A percentile compares a stretch with the other conserved stretches of the same genome.
Conservation (phyloP, 1,284 basidiomycete species). For the Athelia sp. region DNA sequence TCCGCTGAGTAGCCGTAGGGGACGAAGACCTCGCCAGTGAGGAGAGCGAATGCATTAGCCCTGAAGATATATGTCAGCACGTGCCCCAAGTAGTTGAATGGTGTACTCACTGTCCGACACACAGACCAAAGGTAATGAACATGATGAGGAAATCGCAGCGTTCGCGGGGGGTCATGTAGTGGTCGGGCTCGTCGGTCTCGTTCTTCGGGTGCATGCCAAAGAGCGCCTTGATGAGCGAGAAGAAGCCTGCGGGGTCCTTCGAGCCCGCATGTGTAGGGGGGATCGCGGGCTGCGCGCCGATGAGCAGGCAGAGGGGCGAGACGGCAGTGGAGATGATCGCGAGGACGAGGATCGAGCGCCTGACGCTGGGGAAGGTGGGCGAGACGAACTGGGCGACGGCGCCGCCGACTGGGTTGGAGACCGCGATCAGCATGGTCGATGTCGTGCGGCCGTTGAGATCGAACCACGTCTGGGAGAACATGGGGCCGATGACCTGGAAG, state of each 20-base stretch:
- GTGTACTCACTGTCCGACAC: conserved; percentile 31
- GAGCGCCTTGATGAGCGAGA: conserved; percentile 30
- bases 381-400: conserved; percentile 36
- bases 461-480: conserved; percentile 45
- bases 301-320: conserved; percentile 26
- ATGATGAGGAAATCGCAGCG: conserved; percentile 37
- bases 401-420: conserved; percentile 30
- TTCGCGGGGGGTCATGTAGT: conserved; percentile 33
- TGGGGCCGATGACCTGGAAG: conserved; percentile 36
- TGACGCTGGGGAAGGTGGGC: conserved; percentile 22
- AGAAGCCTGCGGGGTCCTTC: conserved; percentile 21
- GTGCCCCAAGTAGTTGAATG: no score
- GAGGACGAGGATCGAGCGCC: conserved; percentile 31
- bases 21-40: conserved; percentile 23
- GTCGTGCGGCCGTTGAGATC: conserved; percentile 38
- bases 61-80: not conserved
- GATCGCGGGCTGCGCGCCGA: conserved; percentile 32
- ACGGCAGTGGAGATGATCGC: conserved; percentile 35
- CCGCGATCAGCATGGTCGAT: conserved; percentile 40
- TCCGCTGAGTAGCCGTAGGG: conserved; percentile 41
- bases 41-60: conserved; percentile 26
- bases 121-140: conserved; percentile 30
- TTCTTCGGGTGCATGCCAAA: conserved; percentile 20
- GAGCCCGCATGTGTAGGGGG: conserved; percentile 27
- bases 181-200: conserved; percentile 11